These are phyloP conservation scores for Thalassiosira ordinaria DNA, from an alignment of 352 stramenopile species.

Conservation along the genomic window DNA sequence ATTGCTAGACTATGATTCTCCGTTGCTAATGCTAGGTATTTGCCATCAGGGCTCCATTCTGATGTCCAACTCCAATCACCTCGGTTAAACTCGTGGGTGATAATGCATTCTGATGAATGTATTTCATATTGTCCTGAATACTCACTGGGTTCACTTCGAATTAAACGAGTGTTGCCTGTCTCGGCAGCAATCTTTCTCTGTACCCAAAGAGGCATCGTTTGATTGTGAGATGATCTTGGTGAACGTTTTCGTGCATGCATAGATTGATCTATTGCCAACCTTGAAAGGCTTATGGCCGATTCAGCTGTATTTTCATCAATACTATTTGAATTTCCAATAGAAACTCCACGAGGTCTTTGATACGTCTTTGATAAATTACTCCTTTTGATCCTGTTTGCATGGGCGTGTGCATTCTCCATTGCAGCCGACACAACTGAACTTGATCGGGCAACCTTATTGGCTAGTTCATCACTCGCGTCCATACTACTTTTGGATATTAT, in stretches of 20 bases:
- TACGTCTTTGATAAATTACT: conserved; percentile 8
- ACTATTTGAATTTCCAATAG: background rate
- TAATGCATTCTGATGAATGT: conserved; percentile 60
- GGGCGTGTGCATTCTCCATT: conserved; percentile 27
- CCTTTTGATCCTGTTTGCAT: conserved; percentile 34
- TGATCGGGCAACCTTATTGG: conserved; percentile 20
- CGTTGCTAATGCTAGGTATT: conserved; percentile 65
- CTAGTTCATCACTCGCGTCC: conserved; percentile 10
- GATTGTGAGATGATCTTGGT: background rate
- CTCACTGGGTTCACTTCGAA: too few species aligned
- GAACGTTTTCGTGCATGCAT: background rate
- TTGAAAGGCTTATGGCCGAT: background rate
- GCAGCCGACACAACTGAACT: conserved; percentile 9
- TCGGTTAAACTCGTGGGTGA: conserved; percentile 70
- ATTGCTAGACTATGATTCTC: conserved; percentile 76
- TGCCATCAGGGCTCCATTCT: conserved; percentile 74
- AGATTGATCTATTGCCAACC: conserved; percentile 11
- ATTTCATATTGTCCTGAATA: conserved; percentile 43
- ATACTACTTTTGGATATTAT: too few species aligned
- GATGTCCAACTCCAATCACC: conserved; percentile 76
- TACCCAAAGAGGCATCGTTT: conserved; percentile 36
- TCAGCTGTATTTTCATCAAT: background rate
- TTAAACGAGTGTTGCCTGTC: background rate
- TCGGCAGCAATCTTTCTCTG: conserved; percentile 39
- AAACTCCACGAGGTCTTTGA: background rate